Evolutionary conservation across 179 eudicot species (phyloP).

Genomic region (Silene vulgaris): DNA sequence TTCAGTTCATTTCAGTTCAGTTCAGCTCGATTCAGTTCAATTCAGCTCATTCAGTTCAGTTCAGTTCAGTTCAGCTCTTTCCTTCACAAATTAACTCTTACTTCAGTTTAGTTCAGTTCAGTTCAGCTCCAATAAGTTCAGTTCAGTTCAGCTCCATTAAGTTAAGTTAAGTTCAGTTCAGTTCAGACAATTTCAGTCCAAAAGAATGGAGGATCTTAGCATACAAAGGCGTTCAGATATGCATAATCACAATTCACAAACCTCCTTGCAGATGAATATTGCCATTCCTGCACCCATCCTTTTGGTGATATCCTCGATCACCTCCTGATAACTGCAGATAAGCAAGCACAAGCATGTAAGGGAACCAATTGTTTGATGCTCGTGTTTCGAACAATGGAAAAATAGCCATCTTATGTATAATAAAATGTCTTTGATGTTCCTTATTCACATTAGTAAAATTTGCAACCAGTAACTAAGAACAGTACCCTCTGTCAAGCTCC

Average conservation of each 20-base stretch:
- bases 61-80: too few species aligned
- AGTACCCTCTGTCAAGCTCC: constrained; percentile 78
- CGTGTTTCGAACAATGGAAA: constrained; percentile 53
- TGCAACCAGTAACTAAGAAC: background rate
- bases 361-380: constrained; percentile 21
- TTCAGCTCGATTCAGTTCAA: too few species aligned
- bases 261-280: constrained; percentile 93
- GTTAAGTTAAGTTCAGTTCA: too few species aligned
- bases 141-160: too few species aligned
- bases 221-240: background rate
- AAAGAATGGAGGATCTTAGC: too few species aligned
- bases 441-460: background rate
- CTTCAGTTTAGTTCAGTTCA: too few species aligned
- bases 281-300: constrained; percentile 99
- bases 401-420: background rate
- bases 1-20: too few species aligned
- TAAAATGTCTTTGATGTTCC: too few species aligned
- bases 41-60: too few species aligned
- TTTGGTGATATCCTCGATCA: constrained; percentile 85
- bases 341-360: background rate
- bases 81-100: too few species aligned
- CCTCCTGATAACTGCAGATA: constrained; percentile 69
- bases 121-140: too few species aligned
- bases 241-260: constrained; percentile 24
- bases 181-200: too few species aligned